Percentiles rank a stretch among this genome's conserved stretches.
phyloP scores from a whole-genome alignment of 495 filamentous ascomycete genomes.

The Penicillium turbatum region DNA sequence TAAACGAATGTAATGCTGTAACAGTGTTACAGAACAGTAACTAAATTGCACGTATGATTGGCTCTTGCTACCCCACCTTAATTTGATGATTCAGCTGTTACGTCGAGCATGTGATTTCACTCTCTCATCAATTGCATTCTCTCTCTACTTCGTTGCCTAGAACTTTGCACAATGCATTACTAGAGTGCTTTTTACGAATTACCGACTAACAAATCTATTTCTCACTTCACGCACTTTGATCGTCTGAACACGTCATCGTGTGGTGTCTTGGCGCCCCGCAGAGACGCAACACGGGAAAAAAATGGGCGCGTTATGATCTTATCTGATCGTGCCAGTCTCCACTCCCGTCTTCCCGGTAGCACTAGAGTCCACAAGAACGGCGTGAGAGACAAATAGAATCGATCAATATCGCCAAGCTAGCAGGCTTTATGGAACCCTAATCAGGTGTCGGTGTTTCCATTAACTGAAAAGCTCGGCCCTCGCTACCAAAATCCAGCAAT shows the following conservation, averaged over 20 bases:
- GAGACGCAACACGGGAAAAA: conserved; percentile 9
- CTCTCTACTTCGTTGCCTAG: neutral
- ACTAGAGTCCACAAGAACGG: conserved; percentile 8
- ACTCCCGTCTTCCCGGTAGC: conserved; percentile 10
- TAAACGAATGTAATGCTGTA: neutral
- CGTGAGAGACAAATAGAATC: conserved; percentile 11
- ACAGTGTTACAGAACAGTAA: neutral
- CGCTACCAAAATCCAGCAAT: neutral
- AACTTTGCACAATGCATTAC: too few species aligned
- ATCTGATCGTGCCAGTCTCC: conserved; percentile 28
- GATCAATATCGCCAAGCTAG: neutral
- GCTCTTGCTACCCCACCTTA: neutral
- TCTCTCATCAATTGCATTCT: neutral
- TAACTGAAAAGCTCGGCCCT: conserved; percentile 5
- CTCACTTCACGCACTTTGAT: neutral
- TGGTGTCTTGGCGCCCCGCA: conserved; percentile 10
- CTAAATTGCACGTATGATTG: conserved; percentile 8
- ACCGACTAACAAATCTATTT: neutral
- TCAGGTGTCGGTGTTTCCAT: conserved; percentile 11
- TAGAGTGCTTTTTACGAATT: too few species aligned
- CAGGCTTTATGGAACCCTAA: conserved; percentile 8
- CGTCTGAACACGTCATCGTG: conserved; percentile 2
- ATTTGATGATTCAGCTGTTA: conserved; percentile 4
- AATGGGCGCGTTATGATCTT: conserved; percentile 21
- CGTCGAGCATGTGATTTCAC: conserved; percentile 20